Evolutionary conservation across 352 stramenopile genomes (phyloP).

Genomic region (Globisporangium recalcitrans): DNA sequence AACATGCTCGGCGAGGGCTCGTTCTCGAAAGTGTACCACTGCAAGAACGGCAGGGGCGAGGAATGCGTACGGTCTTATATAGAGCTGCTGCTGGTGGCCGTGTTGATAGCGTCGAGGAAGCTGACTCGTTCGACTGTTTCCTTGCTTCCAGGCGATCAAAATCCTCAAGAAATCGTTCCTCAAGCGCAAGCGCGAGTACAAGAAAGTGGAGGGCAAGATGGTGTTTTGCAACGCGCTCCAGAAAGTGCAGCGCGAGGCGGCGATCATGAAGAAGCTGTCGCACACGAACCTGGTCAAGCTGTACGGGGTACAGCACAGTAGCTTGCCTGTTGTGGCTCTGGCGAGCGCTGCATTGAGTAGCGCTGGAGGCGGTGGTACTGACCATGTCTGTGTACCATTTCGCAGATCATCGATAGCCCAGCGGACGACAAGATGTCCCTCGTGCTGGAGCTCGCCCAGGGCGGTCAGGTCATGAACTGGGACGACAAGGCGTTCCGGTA

Average conservation of each 20-base stretch:
- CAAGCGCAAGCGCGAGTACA: conserved; percentile 82
- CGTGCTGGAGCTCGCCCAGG: conserved; percentile 76
- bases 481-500: conserved; percentile 72
- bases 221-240: conserved; percentile 75
- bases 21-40: conserved; percentile 77
- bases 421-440: conserved; percentile 76
- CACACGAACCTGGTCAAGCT: conserved; percentile 68
- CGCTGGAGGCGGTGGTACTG: not conserved
- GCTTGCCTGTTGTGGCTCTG: not conserved
- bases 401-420: conserved; percentile 74
- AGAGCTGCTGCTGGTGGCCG: not conserved
- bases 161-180: conserved; percentile 85
- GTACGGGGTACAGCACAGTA: conserved; percentile 30
- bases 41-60: conserved; percentile 33
- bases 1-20: conserved; percentile 64
- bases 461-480: conserved; percentile 84
- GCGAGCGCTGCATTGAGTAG: not conserved
- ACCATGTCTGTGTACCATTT: not conserved
- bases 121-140: too few species aligned
- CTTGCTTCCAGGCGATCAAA: conserved; percentile 52
- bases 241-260: conserved; percentile 76
- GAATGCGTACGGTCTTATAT: conserved; percentile 39
- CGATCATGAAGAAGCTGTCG: conserved; percentile 81
- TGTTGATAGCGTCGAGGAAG: not conserved
- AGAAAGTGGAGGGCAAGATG: conserved; percentile 69